Evolutionary conservation across 371 early-diverging fungal species (phyloP).

Genomic region (Blakeslea trispora): DNA sequence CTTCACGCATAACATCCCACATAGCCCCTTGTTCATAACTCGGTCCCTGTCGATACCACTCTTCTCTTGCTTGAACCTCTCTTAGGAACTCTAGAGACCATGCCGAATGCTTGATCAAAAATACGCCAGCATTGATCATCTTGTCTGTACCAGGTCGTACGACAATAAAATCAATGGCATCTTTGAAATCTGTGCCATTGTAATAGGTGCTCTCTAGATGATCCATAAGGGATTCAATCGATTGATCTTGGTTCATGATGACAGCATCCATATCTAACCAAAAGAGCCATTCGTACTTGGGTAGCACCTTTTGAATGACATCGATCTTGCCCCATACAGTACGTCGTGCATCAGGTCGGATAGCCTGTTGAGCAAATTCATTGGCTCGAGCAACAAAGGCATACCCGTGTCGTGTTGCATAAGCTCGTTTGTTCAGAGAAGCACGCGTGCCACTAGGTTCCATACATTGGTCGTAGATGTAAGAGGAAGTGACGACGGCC

Average conservation of each 20-base stretch:
- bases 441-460: constrained; percentile 54
- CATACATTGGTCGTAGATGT: constrained; percentile 64
- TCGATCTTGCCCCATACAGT: constrained; percentile 66
- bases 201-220: constrained; percentile 19
- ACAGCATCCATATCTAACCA: constrained; percentile 70
- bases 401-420: constrained; percentile 55
- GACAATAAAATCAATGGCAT: constrained; percentile 45
- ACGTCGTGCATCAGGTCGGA: constrained; percentile 42
- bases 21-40: constrained; percentile 58
- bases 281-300: constrained; percentile 62
- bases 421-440: constrained; percentile 53
- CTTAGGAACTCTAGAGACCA: constrained; percentile 49
- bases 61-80: constrained; percentile 37
- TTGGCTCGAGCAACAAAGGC: constrained; percentile 53
- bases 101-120: constrained; percentile 54
- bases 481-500: constrained; percentile 62
- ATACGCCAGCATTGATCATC: constrained; percentile 63
- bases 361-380: constrained; percentile 56
- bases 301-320: constrained; percentile 55
- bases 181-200: constrained; percentile 25
- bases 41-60: constrained; percentile 38
- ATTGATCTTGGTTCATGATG: constrained; percentile 41
- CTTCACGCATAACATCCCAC: constrained; percentile 51
- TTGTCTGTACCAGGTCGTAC: constrained; percentile 45
- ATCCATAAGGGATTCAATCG: constrained; percentile 38